phyloP scores from a whole-genome alignment of 148 eudicot genomes.

The Rhododendron vialii region DNA sequence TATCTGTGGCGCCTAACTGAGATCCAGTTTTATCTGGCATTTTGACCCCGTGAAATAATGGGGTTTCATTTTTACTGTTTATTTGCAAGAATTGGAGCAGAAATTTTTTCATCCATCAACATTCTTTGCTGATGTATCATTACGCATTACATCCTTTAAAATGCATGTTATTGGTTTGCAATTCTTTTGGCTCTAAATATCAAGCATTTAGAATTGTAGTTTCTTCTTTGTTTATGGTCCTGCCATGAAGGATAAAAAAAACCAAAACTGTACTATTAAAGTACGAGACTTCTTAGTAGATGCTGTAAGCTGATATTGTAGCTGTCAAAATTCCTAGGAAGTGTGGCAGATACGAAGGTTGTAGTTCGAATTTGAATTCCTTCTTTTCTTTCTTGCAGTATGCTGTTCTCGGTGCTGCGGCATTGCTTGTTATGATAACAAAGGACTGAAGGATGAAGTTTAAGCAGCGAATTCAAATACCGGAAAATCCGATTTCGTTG shows the following conservation, averaged over 20 bases:
- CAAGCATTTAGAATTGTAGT: neutral
- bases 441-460: slow-evolving; percentile 36
- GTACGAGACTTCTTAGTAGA: too few species aligned
- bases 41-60: neutral
- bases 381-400: slow-evolving; percentile 37
- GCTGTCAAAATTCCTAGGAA: neutral
- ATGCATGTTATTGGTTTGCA: neutral
- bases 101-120: neutral
- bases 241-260: neutral
- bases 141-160: neutral
- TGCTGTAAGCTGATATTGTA: neutral
- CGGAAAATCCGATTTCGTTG: neutral
- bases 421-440: slow-evolving; percentile 49
- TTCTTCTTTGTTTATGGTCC: neutral
- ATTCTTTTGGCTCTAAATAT: neutral
- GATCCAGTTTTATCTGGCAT: neutral
- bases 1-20: neutral
- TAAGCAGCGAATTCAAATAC: neutral
- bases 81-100: neutral
- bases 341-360: neutral
- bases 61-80: neutral
- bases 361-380: neutral
- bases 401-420: slow-evolving; percentile 50
- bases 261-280: too few species aligned
- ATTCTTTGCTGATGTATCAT: neutral